Evolutionary conservation across 2,329 filamentous ascomycete genomes (phyloP).

Genomic region (Clonostachys rhizophaga): DNA sequence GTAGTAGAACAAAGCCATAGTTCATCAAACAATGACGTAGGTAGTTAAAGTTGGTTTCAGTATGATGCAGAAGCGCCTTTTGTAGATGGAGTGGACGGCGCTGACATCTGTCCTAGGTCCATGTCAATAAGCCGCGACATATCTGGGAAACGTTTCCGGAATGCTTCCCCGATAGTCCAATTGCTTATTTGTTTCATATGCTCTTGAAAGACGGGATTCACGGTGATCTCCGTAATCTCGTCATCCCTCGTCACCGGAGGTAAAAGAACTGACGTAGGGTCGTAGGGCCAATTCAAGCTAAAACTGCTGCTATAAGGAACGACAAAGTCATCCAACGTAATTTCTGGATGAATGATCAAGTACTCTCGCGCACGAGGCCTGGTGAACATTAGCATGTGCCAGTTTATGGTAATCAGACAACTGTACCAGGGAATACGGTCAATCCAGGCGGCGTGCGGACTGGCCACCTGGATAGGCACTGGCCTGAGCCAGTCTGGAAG

Average conservation of each 20-base stretch:
- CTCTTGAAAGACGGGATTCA: slow-evolving; percentile 21
- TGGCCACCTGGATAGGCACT: slow-evolving; percentile 14
- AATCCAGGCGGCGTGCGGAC: slow-evolving; percentile 20
- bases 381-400: too few relatives aligned
- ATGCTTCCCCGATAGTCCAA: slow-evolving; percentile 17
- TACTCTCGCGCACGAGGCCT: slow-evolving; percentile 20
- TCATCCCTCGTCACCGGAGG: slow-evolving; percentile 5
- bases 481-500: slow-evolving; percentile 20
- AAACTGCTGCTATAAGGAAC: slow-evolving; percentile 21
- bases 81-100: too few relatives aligned
- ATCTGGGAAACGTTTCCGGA: slow-evolving; percentile 15
- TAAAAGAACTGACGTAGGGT: slow-evolving; percentile 16
- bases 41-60: too few relatives aligned
- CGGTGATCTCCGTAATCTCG: slow-evolving; percentile 10
- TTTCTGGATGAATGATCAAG: slow-evolving; percentile 17
- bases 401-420: neutral
- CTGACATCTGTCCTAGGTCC: slow-evolving; percentile 7
- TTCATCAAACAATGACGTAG: too few relatives aligned
- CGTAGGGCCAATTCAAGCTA: slow-evolving; percentile 20
- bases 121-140: slow-evolving; percentile 14
- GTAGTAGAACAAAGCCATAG: too few relatives aligned
- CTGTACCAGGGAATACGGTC: slow-evolving; percentile 19
- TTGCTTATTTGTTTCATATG: slow-evolving; percentile 19
- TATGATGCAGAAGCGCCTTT: too few relatives aligned
- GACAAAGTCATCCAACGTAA: slow-evolving; percentile 21